Evolutionary conservation across 1,284 basidiomycete species (phyloP).

Genomic region (Lentinus polychrous): DNA sequence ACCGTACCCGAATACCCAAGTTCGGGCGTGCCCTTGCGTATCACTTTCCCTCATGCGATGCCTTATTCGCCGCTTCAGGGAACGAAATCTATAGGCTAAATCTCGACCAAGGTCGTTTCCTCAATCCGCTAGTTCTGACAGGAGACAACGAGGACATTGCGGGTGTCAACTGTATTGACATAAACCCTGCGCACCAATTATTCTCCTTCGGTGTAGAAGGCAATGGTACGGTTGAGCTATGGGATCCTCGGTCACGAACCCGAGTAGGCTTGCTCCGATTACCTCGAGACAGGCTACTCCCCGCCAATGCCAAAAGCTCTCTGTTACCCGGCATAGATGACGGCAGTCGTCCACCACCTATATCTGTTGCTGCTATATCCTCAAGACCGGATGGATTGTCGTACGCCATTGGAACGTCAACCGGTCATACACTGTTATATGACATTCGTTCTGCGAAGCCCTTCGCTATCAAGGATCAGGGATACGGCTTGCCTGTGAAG

Average conservation of each 20-base stretch:
- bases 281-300: constrained; percentile 55
- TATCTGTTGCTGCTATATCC: constrained; percentile 82
- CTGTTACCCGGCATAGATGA: constrained; percentile 40
- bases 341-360: constrained; percentile 23
- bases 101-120: constrained; percentile 91
- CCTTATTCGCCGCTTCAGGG: constrained; percentile 59
- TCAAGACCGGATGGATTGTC: constrained; percentile 86
- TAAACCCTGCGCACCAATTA: constrained; percentile 92
- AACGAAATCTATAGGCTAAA: constrained; percentile 91
- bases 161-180: constrained; percentile 89
- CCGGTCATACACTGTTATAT: constrained; percentile 92
- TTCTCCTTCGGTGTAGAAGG: constrained; percentile 86
- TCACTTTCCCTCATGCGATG: constrained; percentile 45
- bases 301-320: constrained; percentile 31
- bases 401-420: constrained; percentile 90
- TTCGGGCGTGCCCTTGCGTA: constrained; percentile 93
- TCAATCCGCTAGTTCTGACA: constrained; percentile 68
- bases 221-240: constrained; percentile 86
- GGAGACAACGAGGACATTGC: constrained; percentile 49
- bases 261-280: constrained; percentile 75
- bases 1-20: constrained; percentile 88
- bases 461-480: constrained; percentile 93
- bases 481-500: constrained; percentile 90
- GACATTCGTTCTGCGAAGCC: constrained; percentile 84
- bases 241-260: constrained; percentile 87